phyloP scores from a whole-genome alignment of 441 rosid genomes.

The Pelargonium australe region DNA sequence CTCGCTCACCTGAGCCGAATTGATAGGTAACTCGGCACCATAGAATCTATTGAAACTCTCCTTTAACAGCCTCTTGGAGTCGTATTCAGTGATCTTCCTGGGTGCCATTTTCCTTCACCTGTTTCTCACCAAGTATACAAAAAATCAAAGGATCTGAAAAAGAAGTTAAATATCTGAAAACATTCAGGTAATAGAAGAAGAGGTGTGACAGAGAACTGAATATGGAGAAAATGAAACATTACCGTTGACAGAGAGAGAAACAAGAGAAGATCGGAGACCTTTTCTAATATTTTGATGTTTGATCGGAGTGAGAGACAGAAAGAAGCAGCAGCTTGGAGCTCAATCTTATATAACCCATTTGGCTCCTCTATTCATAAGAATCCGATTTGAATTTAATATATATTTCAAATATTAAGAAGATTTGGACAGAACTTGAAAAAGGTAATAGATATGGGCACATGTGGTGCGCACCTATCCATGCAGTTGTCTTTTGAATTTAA shows the following conservation, averaged over 20 bases:
- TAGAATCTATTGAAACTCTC: slow-evolving; percentile 73
- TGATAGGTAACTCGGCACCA: slow-evolving; percentile 54
- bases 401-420: not conserved
- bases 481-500: too few relatives aligned
- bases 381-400: not conserved
- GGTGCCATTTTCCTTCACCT: slow-evolving; percentile 53
- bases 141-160: not conserved
- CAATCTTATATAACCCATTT: not conserved
- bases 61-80: slow-evolving; percentile 78
- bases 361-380: not conserved
- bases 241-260: not conserved
- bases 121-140: slow-evolving; percentile 1
- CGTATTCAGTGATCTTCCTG: slow-evolving; percentile 94
- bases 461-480: not conserved
- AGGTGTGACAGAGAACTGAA: not conserved
- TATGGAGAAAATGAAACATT: not conserved
- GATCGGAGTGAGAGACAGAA: not conserved
- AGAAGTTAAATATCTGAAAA: not conserved
- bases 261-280: not conserved
- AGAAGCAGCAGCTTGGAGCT: not conserved
- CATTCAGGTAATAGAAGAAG: not conserved
- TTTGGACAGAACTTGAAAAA: not conserved
- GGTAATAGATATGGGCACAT: not conserved
- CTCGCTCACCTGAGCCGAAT: slow-evolving; percentile 64
- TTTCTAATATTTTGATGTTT: not conserved